Conservation (phyloP, 177 flowering plant species). For the Tripterygium wilfordii region DNA sequence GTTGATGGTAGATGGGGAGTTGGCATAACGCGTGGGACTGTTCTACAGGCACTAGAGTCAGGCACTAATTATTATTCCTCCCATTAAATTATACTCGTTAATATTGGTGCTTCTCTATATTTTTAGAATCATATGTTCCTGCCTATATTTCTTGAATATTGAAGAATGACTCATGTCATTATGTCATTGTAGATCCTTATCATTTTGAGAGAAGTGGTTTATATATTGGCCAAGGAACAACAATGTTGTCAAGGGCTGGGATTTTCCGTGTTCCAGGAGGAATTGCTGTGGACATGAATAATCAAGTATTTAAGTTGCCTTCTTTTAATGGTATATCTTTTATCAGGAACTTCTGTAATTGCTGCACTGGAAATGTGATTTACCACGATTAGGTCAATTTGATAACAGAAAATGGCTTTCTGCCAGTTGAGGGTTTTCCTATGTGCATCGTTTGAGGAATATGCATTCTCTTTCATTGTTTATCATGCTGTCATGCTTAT, state of each 20-base stretch:
- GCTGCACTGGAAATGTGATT: background rate
- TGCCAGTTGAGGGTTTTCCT: too few species aligned
- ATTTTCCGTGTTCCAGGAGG: constrained; percentile 73
- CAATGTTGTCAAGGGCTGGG: constrained; percentile 88
- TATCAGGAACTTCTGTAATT: background rate
- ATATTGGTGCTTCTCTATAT: background rate
- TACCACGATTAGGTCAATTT: too few species aligned
- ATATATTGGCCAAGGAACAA: constrained; percentile 86
- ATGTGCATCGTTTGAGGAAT: too few species aligned
- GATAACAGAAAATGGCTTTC: too few species aligned
- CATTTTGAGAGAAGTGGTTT: constrained; percentile 66
- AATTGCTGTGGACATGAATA: constrained; percentile 71
- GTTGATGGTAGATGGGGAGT: constrained; percentile 67
- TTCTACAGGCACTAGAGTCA: constrained; percentile 62
- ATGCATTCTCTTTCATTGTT: too few species aligned
- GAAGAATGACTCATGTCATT: constrained; percentile 8
- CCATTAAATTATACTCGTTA: too few species aligned
- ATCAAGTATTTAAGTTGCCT: constrained; percentile 72
- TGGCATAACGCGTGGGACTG: constrained; percentile 89
- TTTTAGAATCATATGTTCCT: background rate
- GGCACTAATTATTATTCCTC: constrained; percentile 31
- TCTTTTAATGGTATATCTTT: constrained; percentile 64
- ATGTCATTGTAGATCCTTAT: constrained; percentile 56
- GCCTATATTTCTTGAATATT: background rate
- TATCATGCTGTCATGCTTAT: too few species aligned